Percentiles rank a stretch among this genome's conserved stretches.
These are phyloP conservation scores for Boletus eberwhitei DNA, from an alignment of 768 basidiomycete genomes.

Conservation along the genomic window DNA sequence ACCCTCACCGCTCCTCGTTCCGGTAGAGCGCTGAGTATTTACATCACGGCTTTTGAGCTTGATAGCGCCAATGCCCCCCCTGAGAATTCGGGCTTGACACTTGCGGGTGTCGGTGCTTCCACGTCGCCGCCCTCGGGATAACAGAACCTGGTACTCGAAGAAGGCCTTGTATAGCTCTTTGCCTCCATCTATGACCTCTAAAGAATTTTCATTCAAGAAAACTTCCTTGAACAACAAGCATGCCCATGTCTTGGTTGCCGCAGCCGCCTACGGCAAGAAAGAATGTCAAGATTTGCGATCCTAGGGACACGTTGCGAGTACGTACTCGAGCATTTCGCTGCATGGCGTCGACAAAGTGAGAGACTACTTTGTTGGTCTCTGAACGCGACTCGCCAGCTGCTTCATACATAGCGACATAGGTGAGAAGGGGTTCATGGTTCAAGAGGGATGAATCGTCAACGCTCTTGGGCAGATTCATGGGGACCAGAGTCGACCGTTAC, in stretches of 20 bases:
- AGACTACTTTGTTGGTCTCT: neutral
- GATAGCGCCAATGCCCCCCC: conserved; percentile 9
- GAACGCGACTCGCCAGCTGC: neutral
- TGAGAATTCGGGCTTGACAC: neutral
- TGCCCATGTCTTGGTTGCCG: conserved; percentile 15
- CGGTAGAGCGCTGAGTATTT: neutral
- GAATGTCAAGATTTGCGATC: neutral
- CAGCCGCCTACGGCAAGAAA: conserved; percentile 7
- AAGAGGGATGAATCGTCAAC: conserved; percentile 22
- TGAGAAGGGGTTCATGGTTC: conserved; percentile 20
- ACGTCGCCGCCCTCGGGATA: neutral
- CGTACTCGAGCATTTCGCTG: conserved; percentile 11
- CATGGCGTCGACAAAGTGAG: conserved; percentile 14
- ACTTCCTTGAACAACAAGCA: conserved; percentile 2
- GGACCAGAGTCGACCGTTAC: neutral
- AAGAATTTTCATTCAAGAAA: neutral
- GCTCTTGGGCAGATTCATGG: conserved; percentile 18
- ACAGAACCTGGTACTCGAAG: conserved; percentile 16
- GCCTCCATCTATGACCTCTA: conserved; percentile 7
- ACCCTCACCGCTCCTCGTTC: neutral
- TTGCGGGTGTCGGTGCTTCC: neutral
- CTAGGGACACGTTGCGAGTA: neutral
- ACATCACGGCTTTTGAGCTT: neutral
- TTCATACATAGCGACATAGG: neutral
- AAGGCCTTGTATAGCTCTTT: conserved; percentile 18